These are phyloP conservation scores for Penicillium dipodomyicola DNA, from an alignment of 495 filamentous ascomycete species.

Conservation along the genomic window DNA sequence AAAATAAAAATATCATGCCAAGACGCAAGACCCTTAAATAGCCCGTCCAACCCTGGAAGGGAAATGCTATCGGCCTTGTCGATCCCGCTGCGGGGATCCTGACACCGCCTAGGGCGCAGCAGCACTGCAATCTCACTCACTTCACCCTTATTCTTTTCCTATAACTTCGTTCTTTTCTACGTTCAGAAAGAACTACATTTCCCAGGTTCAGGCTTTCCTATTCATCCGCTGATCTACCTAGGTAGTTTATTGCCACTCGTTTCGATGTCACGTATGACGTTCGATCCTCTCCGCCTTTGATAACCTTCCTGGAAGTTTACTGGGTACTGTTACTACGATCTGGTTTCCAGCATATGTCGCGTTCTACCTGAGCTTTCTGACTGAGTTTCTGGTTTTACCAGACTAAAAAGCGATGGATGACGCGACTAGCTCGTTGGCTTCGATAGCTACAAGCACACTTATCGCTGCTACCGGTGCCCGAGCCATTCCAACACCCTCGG, in stretches of 20 bases:
- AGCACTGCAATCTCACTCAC: background rate
- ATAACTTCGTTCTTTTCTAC: background rate
- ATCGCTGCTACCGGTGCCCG: constrained; percentile 15
- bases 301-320: constrained; percentile 1
- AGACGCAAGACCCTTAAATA: constrained; percentile 6
- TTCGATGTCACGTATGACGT: constrained; percentile 12
- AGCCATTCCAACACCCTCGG: constrained; percentile 12
- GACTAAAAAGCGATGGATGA: constrained; percentile 8
- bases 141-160: background rate
- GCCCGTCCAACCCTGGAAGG: background rate
- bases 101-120: constrained; percentile 25
- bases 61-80: constrained; percentile 12
- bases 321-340: background rate
- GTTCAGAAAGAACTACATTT: background rate
- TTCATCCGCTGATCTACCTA: background rate
- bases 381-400: background rate
- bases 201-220: background rate
- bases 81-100: constrained; percentile 25
- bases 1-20: background rate
- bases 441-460: constrained; percentile 24
- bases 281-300: constrained; percentile 3
- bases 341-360: background rate
- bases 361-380: background rate
- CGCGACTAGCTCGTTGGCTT: constrained; percentile 17
- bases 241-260: background rate